Evolutionary conservation across 164 flowering plant genomes (phyloP), one percentile per base, ranked within the genome.

Genomic region (Umbellularia californica): DNA sequence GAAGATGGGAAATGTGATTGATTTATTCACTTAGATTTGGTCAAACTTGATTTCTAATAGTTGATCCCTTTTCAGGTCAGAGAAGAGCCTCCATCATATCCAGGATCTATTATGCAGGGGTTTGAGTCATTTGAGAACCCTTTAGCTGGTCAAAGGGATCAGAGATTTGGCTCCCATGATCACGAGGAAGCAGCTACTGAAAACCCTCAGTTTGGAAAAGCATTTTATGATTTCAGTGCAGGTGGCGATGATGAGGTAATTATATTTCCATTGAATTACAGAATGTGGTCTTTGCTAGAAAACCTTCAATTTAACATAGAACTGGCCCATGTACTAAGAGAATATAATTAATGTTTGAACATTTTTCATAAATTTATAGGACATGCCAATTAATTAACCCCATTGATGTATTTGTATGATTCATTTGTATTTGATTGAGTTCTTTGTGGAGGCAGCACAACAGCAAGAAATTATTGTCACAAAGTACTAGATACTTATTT

Each of bases 221-320:
- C 99, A 77, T 91, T 95, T 9, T 95, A 95, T 82, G 99, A 95
- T 82, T 95, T 95, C 85, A 88, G 91, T 75, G 99, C 99, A 70
- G 99, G 99, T 69, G 97, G 99, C 66, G 98, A 95, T 78, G 98
- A 93, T 75, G 99, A 95, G 93, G 99, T 90, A 77, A 82, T 69
- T 41, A 47, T 10, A 68, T 9, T 64, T 23, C 27, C 23, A 15
- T 35, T 35, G 47, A 35, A 35, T 7, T 10, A 35, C 47, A 35
- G 47, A 35, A 35, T 35, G 47, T 7, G 7, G 1, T 35, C 47
- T 35, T 35, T 35, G 47, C 9, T 10, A 7, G 47, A 35, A 35
- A 35, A 7, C 47, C 6, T 35, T 35, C 10, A 35, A 35, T 35
- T 35, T 35, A 35, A 6, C 10, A 35, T 35, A 6, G 10, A 35